phyloP scores from a whole-genome alignment of 1,139 yeast species.

The Debaryomyces subglobosus region DNA sequence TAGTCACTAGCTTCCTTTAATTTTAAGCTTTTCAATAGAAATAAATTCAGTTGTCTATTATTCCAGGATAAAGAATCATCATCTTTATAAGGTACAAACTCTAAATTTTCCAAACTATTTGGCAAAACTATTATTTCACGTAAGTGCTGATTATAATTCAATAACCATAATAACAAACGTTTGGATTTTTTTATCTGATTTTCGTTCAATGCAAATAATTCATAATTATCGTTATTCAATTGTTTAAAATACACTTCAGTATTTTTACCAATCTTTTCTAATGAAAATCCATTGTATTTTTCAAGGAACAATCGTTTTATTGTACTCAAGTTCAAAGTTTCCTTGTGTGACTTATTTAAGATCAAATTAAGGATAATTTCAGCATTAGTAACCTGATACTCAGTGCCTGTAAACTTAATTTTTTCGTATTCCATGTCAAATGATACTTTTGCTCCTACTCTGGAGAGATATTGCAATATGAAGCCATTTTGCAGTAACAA shows the following conservation, averaged over 20 bases:
- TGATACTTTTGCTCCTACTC: conserved; percentile 57
- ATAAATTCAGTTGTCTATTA: conserved; percentile 27
- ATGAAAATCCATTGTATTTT: conserved; percentile 30
- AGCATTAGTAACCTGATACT: conserved; percentile 37
- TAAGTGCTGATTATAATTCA: conserved; percentile 38
- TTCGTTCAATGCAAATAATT: conserved; percentile 31
- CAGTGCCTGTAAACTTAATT: conserved; percentile 34
- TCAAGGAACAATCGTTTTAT: conserved; percentile 27
- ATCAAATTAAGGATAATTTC: conserved; percentile 34
- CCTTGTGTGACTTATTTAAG: conserved; percentile 36
- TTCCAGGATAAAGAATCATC: conserved; percentile 42
- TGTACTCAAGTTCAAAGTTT: conserved; percentile 32
- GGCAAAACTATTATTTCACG: conserved; percentile 26
- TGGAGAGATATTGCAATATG: conserved; percentile 51
- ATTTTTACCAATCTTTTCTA: conserved; percentile 29
- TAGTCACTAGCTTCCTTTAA: not conserved
- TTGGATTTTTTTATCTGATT: conserved; percentile 37
- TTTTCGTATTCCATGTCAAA: conserved; percentile 28
- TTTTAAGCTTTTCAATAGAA: conserved; percentile 17
- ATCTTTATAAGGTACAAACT: conserved; percentile 33
- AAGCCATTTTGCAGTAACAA: conserved; percentile 51
- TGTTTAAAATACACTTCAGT: conserved; percentile 41
- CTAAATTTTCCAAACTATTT: conserved; percentile 7
- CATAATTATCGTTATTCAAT: conserved; percentile 26
- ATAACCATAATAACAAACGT: conserved; percentile 42